These are phyloP conservation scores for Phylloporus rhodoxanthus DNA, from an alignment of 768 basidiomycete species.

Conservation along the genomic window DNA sequence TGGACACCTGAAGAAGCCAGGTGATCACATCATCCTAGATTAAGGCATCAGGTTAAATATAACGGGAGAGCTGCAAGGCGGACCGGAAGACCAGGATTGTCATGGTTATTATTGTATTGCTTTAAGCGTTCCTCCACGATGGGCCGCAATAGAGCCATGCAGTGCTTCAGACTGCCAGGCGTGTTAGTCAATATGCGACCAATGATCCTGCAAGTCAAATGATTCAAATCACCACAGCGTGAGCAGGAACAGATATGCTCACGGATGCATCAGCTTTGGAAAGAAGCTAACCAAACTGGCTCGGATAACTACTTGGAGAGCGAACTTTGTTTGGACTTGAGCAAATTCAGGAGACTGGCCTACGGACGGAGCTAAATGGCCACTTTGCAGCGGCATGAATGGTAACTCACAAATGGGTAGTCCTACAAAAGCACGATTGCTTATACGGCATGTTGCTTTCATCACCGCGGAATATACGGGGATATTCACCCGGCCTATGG, in stretches of 20 bases:
- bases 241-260: slow-evolving; percentile 8
- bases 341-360: slow-evolving; percentile 35
- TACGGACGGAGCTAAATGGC: slow-evolving; percentile 14
- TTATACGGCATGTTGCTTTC: slow-evolving; percentile 32
- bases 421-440: slow-evolving; percentile 40
- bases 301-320: slow-evolving; percentile 29
- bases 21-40: slow-evolving; percentile 35
- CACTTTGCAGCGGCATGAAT: slow-evolving; percentile 1
- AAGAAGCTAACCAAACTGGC: slow-evolving; percentile 31
- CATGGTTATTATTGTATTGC: slow-evolving; percentile 22
- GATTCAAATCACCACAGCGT: slow-evolving; percentile 12
- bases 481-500: slow-evolving; percentile 29
- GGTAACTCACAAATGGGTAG: slow-evolving; percentile 31
- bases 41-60: slow-evolving; percentile 4
- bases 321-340: slow-evolving; percentile 30
- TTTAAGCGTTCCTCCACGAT: slow-evolving; percentile 31
- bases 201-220: slow-evolving; percentile 22
- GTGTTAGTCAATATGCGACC: slow-evolving; percentile 31
- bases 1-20: slow-evolving; percentile 36
- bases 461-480: slow-evolving; percentile 25
- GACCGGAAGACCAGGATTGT: slow-evolving; percentile 30
- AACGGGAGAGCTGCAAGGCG: slow-evolving; percentile 5
- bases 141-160: slow-evolving; percentile 28
- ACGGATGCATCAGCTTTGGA: slow-evolving; percentile 33
- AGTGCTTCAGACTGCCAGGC: slow-evolving; percentile 25